A percentile compares a stretch with the other conserved stretches of the same genome.
These are phyloP conservation scores for Ustilago xerochloae DNA, from an alignment of 1,284 basidiomycete genomes.

Conservation along the genomic window DNA sequence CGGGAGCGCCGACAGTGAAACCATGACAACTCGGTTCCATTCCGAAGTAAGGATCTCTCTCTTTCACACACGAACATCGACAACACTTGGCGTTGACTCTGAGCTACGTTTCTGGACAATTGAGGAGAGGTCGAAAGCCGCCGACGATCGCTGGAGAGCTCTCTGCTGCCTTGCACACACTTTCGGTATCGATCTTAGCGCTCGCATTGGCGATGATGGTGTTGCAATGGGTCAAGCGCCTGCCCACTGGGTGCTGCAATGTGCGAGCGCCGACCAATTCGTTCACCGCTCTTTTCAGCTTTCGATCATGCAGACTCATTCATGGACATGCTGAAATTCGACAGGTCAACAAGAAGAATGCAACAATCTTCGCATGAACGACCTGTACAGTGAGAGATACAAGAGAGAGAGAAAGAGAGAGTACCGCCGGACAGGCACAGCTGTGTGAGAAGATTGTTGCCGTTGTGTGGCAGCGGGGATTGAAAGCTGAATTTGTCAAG, in stretches of 20 bases:
- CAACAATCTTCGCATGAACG: too few species aligned
- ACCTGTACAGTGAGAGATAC: too few species aligned
- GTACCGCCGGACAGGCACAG: not conserved
- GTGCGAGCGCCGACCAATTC: not conserved
- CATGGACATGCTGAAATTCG: not conserved
- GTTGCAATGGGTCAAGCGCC: not conserved
- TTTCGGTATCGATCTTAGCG: too few species aligned
- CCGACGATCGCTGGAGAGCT: too few species aligned
- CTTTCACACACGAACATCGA: not conserved
- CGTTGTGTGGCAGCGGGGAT: not conserved
- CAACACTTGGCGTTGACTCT: too few species aligned
- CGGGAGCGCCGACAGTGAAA: not conserved
- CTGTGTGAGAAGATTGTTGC: not conserved
- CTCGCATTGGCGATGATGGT: not conserved
- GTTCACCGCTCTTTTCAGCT: not conserved
- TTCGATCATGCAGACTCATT: not conserved
- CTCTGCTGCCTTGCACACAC: too few species aligned
- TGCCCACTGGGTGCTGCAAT: not conserved
- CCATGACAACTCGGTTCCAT: not conserved
- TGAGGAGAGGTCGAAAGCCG: too few species aligned
- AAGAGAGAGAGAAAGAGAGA: not conserved
- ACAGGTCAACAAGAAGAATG: not conserved
- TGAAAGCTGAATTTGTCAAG: too few species aligned
- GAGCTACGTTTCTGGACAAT: too few species aligned
- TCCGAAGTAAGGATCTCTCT: not conserved